Evolutionary conservation across 75 land plant species (phyloP), one percentile per base, ranked within the genome.

Genomic region (Chamaecyparis obtusa): DNA sequence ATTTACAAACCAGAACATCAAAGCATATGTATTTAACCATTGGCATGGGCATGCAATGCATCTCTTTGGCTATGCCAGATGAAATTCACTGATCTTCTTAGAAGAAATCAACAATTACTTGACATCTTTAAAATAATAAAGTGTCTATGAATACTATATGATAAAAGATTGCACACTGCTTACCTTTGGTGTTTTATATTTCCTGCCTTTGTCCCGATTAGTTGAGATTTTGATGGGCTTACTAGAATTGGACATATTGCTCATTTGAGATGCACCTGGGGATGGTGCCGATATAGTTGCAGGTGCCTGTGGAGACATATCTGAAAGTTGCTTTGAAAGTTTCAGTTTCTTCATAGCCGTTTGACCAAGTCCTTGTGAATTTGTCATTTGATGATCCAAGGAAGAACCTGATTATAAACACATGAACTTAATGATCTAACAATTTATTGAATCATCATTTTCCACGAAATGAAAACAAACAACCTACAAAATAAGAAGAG

Each of bases 121-220:
- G 13, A 6, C 49, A 37, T 80, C 83, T 9, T 3, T 43, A 80
- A 43, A 44, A 39, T 43, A 43, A 44, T 41, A 48, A 30, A 60
- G 27, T 27, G 21, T 60, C 19, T 24, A 80, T 24, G n/a, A 9
- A 80, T 39, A 3, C 9, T n/a, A 27, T 11, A 10, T 43, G 48
- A 44, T 41, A 27, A 80, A 19, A 80, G 43, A 32, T 24, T 80
- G 83, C 44, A 48, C 48, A 44, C 13, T 44, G 83, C 89, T 76
- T 86, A 96, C 99, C 95, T 96, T 98, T n/a, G 51, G 60, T 13
- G 69, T 87, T 89, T 94, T 96, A 57, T 77, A 54, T 87, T 94
- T 93, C 87, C 91, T 91, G 84, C 87, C 92, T 41, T 95, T 92
- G 90, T 95, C 98, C 2, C 98, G 93, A 54, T 89, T 92, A 89